A percentile compares a stretch with the other conserved stretches of the same genome.
phyloP scores from a whole-genome alignment of 1,284 basidiomycete species.

The Pterulicium gracile region DNA sequence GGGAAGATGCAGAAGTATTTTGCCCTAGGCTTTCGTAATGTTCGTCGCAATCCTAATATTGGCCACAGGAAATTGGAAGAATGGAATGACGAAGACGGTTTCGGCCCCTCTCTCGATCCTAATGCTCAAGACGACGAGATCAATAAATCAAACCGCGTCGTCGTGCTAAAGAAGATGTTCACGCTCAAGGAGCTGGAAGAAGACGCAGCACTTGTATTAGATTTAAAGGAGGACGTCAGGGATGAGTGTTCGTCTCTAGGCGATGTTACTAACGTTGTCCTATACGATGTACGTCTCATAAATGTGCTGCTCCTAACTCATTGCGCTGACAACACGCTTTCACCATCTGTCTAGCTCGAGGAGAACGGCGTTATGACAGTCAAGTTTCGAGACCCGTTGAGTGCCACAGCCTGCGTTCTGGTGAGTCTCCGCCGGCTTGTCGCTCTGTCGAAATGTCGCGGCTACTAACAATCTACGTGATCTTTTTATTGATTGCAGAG shows the following conservation, averaged over 20 bases:
- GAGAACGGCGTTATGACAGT: constrained; percentile 93
- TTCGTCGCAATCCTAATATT: constrained; percentile 5
- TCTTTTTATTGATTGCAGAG: constrained; percentile 37
- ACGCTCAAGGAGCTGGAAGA: constrained; percentile 78
- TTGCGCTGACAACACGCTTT: too few relatives aligned
- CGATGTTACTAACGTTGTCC: constrained; percentile 92
- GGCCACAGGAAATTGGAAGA: constrained; percentile 63
- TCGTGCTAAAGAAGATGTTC: constrained; percentile 95
- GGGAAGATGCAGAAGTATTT: constrained; percentile 84
- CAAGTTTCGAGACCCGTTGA: constrained; percentile 82
- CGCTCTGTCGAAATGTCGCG: constrained; percentile 1
- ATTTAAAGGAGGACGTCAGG: constrained; percentile 92
- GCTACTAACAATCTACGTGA: constrained; percentile 1
- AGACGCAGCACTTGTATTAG: constrained; percentile 80
- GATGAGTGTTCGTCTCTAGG: constrained; percentile 89
- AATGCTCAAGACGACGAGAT: constrained; percentile 34
- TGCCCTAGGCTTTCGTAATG: constrained; percentile 1
- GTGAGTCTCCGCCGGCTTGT: constrained; percentile 33
- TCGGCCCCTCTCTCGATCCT: constrained; percentile 55
- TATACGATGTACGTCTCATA: constrained; percentile 77
- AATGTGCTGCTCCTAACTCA: background rate
- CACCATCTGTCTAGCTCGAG: constrained; percentile 56
- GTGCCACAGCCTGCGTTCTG: constrained; percentile 83
- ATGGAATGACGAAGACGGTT: constrained; percentile 81
- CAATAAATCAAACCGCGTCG: constrained; percentile 65